These are phyloP conservation scores for Camelina hispida DNA, from an alignment of 345 rosid genomes.

Conservation along the genomic window DNA sequence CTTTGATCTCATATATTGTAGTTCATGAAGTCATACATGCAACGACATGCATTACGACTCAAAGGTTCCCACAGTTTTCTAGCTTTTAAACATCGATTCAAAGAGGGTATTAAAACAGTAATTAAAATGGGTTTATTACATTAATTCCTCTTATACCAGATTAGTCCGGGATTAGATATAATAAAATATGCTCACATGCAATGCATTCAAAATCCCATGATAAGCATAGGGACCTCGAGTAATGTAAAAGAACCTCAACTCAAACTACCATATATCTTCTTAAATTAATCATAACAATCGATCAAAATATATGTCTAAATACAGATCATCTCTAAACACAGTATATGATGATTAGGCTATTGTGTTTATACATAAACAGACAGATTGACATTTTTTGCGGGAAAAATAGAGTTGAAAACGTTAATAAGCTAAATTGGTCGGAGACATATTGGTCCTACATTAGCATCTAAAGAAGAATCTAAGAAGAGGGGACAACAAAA, in stretches of 20 bases:
- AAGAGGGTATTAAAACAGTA: background rate
- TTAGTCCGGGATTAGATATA: background rate
- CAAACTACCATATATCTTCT: conserved; percentile 11
- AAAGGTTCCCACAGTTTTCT: background rate
- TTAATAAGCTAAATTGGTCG: conserved; percentile 31
- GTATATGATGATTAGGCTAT: conserved; percentile 28
- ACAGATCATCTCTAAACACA: conserved; percentile 13
- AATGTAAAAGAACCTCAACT: conserved; percentile 30
- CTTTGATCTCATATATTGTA: background rate
- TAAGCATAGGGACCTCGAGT: conserved; percentile 34
- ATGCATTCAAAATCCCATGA: conserved; percentile 39
- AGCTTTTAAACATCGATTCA: background rate
- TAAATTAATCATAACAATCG: conserved; percentile 7
- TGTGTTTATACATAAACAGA: conserved; percentile 33
- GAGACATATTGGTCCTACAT: conserved; percentile 31
- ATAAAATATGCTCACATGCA: conserved; percentile 37
- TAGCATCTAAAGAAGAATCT: conserved; percentile 37
- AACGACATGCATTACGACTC: background rate
- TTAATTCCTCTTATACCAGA: background rate
- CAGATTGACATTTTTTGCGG: conserved; percentile 8
- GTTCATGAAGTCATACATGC: background rate
- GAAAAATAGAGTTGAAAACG: conserved; percentile 35
- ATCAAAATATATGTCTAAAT: conserved; percentile 35
- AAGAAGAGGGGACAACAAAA: conserved; percentile 38
- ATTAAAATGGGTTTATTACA: background rate